Percentiles rank a stretch among this genome's conserved stretches.
Conservation (phyloP, 441 rosid genomes). For the Biscutella laevigata region DNA sequence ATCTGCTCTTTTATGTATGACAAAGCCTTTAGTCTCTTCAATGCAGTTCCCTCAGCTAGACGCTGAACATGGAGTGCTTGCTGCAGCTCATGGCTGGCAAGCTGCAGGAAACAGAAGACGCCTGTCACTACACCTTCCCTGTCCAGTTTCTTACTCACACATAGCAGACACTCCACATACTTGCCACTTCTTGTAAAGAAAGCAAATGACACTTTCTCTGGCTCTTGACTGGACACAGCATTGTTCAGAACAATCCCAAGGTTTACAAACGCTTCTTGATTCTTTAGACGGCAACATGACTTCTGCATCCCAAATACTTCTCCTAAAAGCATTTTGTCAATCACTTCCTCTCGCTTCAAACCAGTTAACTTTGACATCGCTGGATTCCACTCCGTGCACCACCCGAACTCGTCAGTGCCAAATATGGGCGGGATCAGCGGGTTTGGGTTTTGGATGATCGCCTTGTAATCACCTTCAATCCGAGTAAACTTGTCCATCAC, state of each 20-base stretch:
- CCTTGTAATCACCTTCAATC: slow-evolving; percentile 91
- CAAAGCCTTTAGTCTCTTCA: slow-evolving; percentile 58
- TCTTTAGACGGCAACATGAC: slow-evolving; percentile 74
- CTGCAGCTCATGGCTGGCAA: slow-evolving; percentile 82
- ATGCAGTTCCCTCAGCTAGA: slow-evolving; percentile 69
- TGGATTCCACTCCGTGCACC: slow-evolving; percentile 96
- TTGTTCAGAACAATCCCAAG: slow-evolving; percentile 68
- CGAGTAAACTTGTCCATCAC: slow-evolving; percentile 94
- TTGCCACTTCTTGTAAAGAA: slow-evolving; percentile 60
- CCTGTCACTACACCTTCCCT: slow-evolving; percentile 73
- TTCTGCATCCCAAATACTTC: slow-evolving; percentile 72
- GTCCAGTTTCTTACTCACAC: slow-evolving; percentile 74
- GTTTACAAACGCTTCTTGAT: slow-evolving; percentile 69
- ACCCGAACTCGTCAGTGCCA: slow-evolving; percentile 81
- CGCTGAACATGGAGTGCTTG: slow-evolving; percentile 82
- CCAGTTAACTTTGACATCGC: slow-evolving; percentile 79
- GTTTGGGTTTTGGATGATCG: slow-evolving; percentile 81
- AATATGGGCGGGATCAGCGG: slow-evolving; percentile 91
- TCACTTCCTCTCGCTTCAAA: slow-evolving; percentile 72
- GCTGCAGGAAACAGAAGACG: slow-evolving; percentile 87
- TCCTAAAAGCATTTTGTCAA: slow-evolving; percentile 81
- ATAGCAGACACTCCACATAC: slow-evolving; percentile 71
- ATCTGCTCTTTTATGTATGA: slow-evolving; percentile 77
- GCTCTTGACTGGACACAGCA: slow-evolving; percentile 60
- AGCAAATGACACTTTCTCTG: slow-evolving; percentile 69